Base-by-base conservation (phyloP, 2,329 filamentous ascomycete genomes). In the Massarina eburnea region DNA sequence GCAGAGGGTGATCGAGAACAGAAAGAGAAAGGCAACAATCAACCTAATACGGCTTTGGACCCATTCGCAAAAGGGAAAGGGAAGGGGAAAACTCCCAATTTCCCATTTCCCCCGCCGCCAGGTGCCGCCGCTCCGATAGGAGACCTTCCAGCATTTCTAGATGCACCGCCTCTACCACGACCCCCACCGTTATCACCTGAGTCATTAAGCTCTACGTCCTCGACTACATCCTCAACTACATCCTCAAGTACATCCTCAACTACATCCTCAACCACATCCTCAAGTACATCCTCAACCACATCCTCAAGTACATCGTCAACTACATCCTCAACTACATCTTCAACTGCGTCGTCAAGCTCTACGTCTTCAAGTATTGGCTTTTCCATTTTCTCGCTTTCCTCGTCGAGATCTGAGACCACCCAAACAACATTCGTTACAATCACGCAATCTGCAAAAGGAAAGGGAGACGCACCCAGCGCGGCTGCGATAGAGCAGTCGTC, bases 391-490 rank as follows among this genome's bases (percentile, higher is more conserved):
- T 15, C 30, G 5, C 10, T 20, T 14, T 8, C 33, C 22, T 6
- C 41, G 20, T 27, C 33, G 4, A 26, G 15, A 4, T 20, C 24
- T 5, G 14, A n/a, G 8, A 43, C 34, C 9, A 21, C 18, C 29
- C 41, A 38, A 37, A 37, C 41, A 2, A 37, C 41, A 12, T 43
- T 43, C 15, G 32, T 43, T 24, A 43, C 33, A 3, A 43, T 43
- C 6, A 43, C 41, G 4, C 41, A 43, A 18, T 29, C 41, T 14
- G 15, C 32, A 20, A 36, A 29, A 21, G 32, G n/a, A 14, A 43
- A 43, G 30, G 32, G 22, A 5, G 41, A 36, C 27, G 39, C 21
- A 12, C 12, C 29, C 5, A 34, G n/a, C 21, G 15, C 29, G 12
- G 4, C 32, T 3, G 18, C 32, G 10, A 24, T n/a, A 30, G 24